Base-by-base conservation (phyloP, 352 stramenopile genomes). In the Blastocystis sp. region DNA sequence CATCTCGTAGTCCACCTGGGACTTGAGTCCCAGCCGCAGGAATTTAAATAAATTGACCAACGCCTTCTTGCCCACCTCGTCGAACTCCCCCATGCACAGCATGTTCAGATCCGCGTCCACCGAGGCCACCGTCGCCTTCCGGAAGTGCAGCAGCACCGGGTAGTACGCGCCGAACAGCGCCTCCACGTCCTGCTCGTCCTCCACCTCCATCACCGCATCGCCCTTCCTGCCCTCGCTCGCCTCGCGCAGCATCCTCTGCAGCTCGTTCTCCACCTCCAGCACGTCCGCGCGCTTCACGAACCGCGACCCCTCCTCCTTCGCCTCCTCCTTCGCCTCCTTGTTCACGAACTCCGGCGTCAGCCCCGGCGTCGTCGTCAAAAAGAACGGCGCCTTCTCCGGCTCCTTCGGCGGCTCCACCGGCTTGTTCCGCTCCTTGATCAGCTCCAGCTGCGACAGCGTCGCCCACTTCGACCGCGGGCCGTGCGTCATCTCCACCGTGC, bases 351-450 rank as follows among this genome's bases (percentile, higher is more conserved):
- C 19, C 24, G 78, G 78, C 52, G 24, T 45, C 34, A 88, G 45
- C n/a, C 60, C 65, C 28, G 45, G 9, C 21, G 91, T 91, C 69
- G 94, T 97, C 89, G 96, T 94, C 52, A 98, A 91, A 90, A 98
- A 98, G 48, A 57, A 57, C 59, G 95, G 95, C 57, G 95, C 95
- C 77, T 94, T 92, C 65, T 95, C 94, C 2, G 95, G 95, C 17
- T 96, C 96, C 90, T 98, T 96, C 0, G 95, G 95, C 19, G 95
- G 92, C 84, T 97, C 94, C 38, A 94, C 95, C 7, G 95, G 95
- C 89, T 98, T 98, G 91, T 98, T 98, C 38, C 95, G 92, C 90
- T 97, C 93, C 89, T 97, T 97, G 81, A 98, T 96, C 48, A 98
- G 91, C 89, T 98, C 95, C 65, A 96, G 90, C 74, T 96, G 92